phyloP scores from a whole-genome alignment of 2,329 filamentous ascomycete species.

The Penicillium sp. region DNA sequence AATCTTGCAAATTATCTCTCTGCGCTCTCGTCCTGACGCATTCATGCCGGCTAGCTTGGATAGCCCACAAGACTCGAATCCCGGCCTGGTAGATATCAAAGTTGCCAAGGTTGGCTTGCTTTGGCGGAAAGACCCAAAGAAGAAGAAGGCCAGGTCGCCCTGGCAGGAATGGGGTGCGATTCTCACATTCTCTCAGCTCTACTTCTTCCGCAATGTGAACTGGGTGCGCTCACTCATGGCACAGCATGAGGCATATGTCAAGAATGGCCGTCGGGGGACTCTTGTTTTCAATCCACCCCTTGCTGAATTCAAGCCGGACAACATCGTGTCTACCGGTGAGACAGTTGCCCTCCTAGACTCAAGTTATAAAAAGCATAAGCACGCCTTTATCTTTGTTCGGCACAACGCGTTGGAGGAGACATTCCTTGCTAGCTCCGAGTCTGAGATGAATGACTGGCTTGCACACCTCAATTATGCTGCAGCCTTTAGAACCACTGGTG shows the following conservation, averaged over 20 bases:
- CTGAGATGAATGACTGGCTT: constrained; percentile 95
- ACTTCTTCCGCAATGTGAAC: constrained; percentile 88
- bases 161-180: constrained; percentile 99
- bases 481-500: constrained; percentile 86
- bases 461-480: constrained; percentile 95
- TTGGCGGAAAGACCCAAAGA: constrained; percentile 93
- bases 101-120: constrained; percentile 92
- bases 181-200: constrained; percentile 92
- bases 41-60: constrained; percentile 88
- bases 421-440: constrained; percentile 83
- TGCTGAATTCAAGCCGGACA: constrained; percentile 89
- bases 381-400: constrained; percentile 87
- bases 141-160: constrained; percentile 88
- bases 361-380: constrained; percentile 88
- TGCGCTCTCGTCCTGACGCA: constrained; percentile 87
- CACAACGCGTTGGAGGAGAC: constrained; percentile 86
- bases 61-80: constrained; percentile 82
- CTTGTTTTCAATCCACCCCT: constrained; percentile 89
- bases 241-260: constrained; percentile 81
- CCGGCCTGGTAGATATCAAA: constrained; percentile 94
- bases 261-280: constrained; percentile 71
- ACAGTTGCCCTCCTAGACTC: constrained; percentile 84
- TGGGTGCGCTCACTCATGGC: constrained; percentile 92
- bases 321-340: constrained; percentile 87
- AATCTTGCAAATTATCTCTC: constrained; percentile 90